These are phyloP conservation scores for Leishmania turanica DNA, from an alignment of 208 protist species.

Conservation along the genomic window DNA sequence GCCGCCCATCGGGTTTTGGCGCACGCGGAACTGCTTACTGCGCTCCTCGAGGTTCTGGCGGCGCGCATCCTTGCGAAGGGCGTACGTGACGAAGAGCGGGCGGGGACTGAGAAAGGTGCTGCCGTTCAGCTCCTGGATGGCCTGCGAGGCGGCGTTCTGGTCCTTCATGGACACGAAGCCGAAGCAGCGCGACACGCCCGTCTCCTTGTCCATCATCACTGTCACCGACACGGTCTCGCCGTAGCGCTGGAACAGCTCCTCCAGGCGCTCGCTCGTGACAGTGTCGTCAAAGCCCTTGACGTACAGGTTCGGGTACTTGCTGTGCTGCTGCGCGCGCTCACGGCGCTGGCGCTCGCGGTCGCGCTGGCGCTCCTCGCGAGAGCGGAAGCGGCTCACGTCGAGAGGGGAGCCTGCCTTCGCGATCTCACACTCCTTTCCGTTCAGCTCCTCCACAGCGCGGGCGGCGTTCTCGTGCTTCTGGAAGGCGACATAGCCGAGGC, in stretches of 20 bases:
- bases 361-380: slow-evolving; percentile 95
- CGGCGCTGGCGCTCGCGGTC: slow-evolving; percentile 85
- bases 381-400: slow-evolving; percentile 96
- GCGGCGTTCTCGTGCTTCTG: slow-evolving; percentile 91
- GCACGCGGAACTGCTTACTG: slow-evolving; percentile 84
- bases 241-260: slow-evolving; percentile 95
- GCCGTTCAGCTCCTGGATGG: slow-evolving; percentile 97
- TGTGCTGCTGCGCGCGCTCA: slow-evolving; percentile 90
- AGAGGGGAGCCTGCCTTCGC: slow-evolving; percentile 88
- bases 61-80: slow-evolving; percentile 97
- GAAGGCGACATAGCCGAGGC: slow-evolving; percentile 98
- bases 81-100: slow-evolving; percentile 98
- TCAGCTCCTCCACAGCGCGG: slow-evolving; percentile 88
- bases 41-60: slow-evolving; percentile 94
- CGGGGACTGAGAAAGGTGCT: slow-evolving; percentile 94
- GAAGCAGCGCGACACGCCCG: slow-evolving; percentile 94
- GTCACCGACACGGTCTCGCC: slow-evolving; percentile 96
- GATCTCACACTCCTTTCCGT: slow-evolving; percentile 83
- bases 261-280: slow-evolving; percentile 95
- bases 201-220: slow-evolving; percentile 97
- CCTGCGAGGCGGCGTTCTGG: slow-evolving; percentile 94
- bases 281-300: slow-evolving; percentile 99
- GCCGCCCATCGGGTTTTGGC: slow-evolving; percentile 66
- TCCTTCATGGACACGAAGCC: slow-evolving; percentile 98
- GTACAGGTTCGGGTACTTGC: slow-evolving; percentile 98